Evolutionary conservation across 2,329 filamentous ascomycete genomes (phyloP), one percentile per base, ranked within the genome.

Genomic region (Alternaria angustiovoidea): DNA sequence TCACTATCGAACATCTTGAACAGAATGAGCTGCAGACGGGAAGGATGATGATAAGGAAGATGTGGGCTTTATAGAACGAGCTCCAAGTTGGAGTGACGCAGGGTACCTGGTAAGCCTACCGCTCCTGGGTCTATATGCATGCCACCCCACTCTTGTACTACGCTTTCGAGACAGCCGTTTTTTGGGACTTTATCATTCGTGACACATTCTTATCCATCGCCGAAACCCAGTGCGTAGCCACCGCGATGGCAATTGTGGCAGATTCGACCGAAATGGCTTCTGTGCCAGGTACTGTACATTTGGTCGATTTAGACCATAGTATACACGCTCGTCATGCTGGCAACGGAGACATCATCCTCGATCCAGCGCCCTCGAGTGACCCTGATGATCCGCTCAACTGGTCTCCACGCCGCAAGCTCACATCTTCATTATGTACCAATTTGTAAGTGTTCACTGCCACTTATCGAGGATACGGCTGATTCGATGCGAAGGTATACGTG

Each of bases 401-500:
- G 75, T 65, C 72, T 8, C 68, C 72, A 14, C 65, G 55, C 55
- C 68, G 59, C 64, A 77, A 69, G 58, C 62, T 59, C 39, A 72
- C 54, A 49, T 64, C 64, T 26, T 70, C 78, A 20, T 68, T 69
- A 32, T 72, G 65, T 53, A 60, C 57, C 8, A 72, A 67, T 26
- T 14, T 70, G 68, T 71, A 48, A 12, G 63, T 63, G 7, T 4
- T 24, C 11, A 18, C 9, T 44, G 3, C 11, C 24, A 5, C 12
- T 16, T 20, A 14, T 3, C 20, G 7, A 16, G 7, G 11, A 24
- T n/a, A 7, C 14, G 5, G 24, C 56, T 73, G 7, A 66, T 41
- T 5, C 81, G 78, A 58, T 79, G 79, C 20, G 51, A 81, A 74
- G 83, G n/a, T 85, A 84, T 64, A 81, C 80, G 1, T 76, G 83